phyloP scores from a whole-genome alignment of 148 eudicot species.

The Persicaria tinctoria region DNA sequence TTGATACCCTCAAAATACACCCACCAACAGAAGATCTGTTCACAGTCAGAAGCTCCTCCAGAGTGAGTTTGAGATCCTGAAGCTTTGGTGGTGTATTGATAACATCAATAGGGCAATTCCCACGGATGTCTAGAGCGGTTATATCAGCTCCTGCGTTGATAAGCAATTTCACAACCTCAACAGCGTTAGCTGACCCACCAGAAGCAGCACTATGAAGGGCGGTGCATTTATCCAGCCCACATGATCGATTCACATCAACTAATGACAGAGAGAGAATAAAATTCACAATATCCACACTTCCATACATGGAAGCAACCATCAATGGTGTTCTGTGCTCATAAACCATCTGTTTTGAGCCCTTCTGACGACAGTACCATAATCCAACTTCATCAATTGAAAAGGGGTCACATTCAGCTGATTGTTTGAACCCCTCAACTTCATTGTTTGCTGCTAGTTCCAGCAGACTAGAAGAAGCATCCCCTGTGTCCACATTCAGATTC shows the following conservation, averaged over 20 bases:
- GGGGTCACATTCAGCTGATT: slow-evolving; percentile 29
- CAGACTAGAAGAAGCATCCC: slow-evolving; percentile 42
- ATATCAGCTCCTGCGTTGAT: slow-evolving; percentile 56
- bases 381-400: slow-evolving; percentile 45
- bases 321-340: slow-evolving; percentile 55
- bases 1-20: slow-evolving; percentile 32
- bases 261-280: slow-evolving; percentile 38
- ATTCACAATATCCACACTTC: slow-evolving; percentile 45
- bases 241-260: slow-evolving; percentile 47
- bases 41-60: slow-evolving; percentile 45
- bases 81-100: slow-evolving; percentile 61
- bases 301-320: slow-evolving; percentile 71
- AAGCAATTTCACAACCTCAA: slow-evolving; percentile 55
- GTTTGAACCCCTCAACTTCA: slow-evolving; percentile 49
- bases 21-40: slow-evolving; percentile 30
- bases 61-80: slow-evolving; percentile 30
- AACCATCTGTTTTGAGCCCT: slow-evolving; percentile 59
- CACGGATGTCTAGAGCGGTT: slow-evolving; percentile 38
- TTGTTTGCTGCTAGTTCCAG: slow-evolving; percentile 75
- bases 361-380: slow-evolving; percentile 58
- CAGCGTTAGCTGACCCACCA: slow-evolving; percentile 53
- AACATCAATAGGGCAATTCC: slow-evolving; percentile 56
- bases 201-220: slow-evolving; percentile 81
- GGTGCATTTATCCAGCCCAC: slow-evolving; percentile 53
- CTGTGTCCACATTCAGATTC: slow-evolving; percentile 46